Conservation (phyloP, 768 basidiomycete species). For the Suillus brevipes region DNA sequence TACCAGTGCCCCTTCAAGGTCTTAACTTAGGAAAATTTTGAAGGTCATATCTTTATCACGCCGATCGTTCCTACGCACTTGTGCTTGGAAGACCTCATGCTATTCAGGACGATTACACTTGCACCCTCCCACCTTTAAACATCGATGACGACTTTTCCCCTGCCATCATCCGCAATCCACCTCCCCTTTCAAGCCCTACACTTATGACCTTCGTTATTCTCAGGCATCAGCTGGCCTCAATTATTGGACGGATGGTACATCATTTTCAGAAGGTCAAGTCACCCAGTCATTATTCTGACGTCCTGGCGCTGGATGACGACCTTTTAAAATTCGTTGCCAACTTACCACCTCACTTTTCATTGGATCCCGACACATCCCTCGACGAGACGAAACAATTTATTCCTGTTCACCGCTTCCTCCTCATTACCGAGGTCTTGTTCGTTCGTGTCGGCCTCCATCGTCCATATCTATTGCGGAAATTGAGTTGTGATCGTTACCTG, state of each 20-base stretch:
- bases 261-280: constrained; percentile 88
- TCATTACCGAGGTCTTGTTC: constrained; percentile 88
- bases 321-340: constrained; percentile 71
- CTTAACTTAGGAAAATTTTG: constrained; percentile 11
- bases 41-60: constrained; percentile 91
- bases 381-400: constrained; percentile 68
- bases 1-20: not conserved
- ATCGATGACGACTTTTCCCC: constrained; percentile 59
- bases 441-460: constrained; percentile 83
- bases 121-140: constrained; percentile 75
- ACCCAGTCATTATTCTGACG: constrained; percentile 80
- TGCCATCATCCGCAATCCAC: constrained; percentile 46
- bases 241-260: constrained; percentile 89
- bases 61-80: constrained; percentile 88
- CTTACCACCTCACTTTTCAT: constrained; percentile 77
- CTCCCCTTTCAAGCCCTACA: constrained; percentile 71
- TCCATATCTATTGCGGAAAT: constrained; percentile 77
- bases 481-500: constrained; percentile 77
- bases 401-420: constrained; percentile 82
- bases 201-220: constrained; percentile 87
- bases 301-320: constrained; percentile 79
- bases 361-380: constrained; percentile 74
- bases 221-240: constrained; percentile 74
- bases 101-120: constrained; percentile 88
- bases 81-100: constrained; percentile 89